Base-by-base conservation (phyloP, 202 grass and related monocot genomes). In the Schoenoplectus triqueter region DNA sequence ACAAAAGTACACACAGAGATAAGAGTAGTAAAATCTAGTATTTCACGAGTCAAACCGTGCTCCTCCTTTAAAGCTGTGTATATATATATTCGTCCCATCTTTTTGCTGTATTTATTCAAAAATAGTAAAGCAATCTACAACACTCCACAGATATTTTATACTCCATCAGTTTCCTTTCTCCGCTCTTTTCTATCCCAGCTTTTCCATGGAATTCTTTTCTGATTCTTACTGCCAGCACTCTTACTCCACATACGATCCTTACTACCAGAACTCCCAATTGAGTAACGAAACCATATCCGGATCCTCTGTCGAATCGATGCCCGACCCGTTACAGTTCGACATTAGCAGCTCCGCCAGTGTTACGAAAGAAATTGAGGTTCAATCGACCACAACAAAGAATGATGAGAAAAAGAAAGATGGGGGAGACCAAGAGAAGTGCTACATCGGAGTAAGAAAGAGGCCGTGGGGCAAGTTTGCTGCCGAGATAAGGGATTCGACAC, bases 381-480 rank as follows among this genome's bases (percentile, higher is more conserved):
- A 83, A 31, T 83, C 9, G 18, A 22, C 20, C 1, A 15, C 50
- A 3, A 72, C 7, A 10, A 51, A 7, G 47, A 39, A 73, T 15
- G 52, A 10, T 64, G 22, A 42, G 71, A 18, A 42, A 45, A 14
- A 57, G 39, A 73, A 46, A 19, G 2, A 13, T 10, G 41, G 13
- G 64, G 52, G 3, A 18, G 10, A 52, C 9, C 51, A 42, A 68
- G 78, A 81, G 75, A 70, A 56, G 87, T 73, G 85, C 22, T 88
- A 90, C 81, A 91, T 92, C 55, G 94, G 94, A 9, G 94, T 97
- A 11, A 76, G 94, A 7, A 89, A 80, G 88, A 89, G 94, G 2
- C 94, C 94, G 0, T 97, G 94, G 94, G 94, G 94, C n/a, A 97
- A 97, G 50, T 97, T 92, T 84, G 94, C 94, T 0, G 92, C 94